Conservation (phyloP, 192 early-diverging fungal species). For the Phycomyces blakesleeanus region DNA sequence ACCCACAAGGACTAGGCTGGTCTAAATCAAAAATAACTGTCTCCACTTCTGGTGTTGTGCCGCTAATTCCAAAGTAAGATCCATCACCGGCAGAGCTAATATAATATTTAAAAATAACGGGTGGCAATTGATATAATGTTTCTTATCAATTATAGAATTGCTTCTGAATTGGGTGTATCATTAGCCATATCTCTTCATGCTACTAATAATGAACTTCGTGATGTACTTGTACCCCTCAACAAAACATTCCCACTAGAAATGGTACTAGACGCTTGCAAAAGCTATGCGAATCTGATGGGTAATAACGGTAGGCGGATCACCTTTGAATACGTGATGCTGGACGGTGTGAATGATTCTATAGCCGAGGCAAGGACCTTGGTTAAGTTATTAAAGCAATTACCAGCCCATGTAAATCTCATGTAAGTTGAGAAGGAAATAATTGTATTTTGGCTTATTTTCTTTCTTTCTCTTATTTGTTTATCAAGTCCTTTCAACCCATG, state of each 20-base stretch:
- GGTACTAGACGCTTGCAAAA: conserved; percentile 66
- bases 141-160: conserved; percentile 32
- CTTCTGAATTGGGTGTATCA: conserved; percentile 61
- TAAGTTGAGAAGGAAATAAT: conserved; percentile 19
- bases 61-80: conserved; percentile 59
- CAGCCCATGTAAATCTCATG: conserved; percentile 76
- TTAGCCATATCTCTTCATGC: conserved; percentile 87
- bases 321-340: conserved; percentile 91
- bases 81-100: neutral
- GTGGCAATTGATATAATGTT: neutral
- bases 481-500: conserved; percentile 84
- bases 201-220: conserved; percentile 67
- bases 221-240: conserved; percentile 82
- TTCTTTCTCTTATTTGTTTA: too few relatives aligned
- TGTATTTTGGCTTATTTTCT: neutral
- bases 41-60: conserved; percentile 81
- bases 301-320: conserved; percentile 68
- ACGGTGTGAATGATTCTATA: conserved; percentile 76
- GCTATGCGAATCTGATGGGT: conserved; percentile 53
- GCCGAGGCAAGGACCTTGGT: conserved; percentile 66
- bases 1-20: conserved; percentile 52
- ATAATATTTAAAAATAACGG: neutral
- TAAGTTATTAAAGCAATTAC: conserved; percentile 55
- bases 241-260: conserved; percentile 71
- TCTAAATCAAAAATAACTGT: conserved; percentile 79